Evolutionary conservation across 345 rosid genomes (phyloP).

Genomic region (Euphorbia lathyris): DNA sequence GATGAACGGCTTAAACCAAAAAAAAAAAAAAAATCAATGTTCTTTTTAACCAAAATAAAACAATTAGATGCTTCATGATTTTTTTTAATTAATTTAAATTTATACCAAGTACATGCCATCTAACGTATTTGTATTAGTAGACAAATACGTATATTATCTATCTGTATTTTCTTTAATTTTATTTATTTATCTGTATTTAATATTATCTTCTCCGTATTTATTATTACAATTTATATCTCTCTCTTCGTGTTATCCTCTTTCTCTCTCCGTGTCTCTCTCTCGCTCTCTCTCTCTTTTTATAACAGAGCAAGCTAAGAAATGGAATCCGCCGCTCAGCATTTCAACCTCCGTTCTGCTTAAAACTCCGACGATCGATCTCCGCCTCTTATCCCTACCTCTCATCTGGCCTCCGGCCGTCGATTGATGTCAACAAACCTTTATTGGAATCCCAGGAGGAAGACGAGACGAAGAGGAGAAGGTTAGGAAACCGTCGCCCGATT

Average conservation of each 20-base stretch:
- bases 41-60: no score
- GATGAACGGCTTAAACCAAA: no score
- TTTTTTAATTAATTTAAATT: no score
- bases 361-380: not conserved
- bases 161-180: no score
- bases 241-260: not conserved
- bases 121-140: not conserved
- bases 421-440: constrained; percentile 35
- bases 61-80: no score
- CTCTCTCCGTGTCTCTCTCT: not conserved
- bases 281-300: not conserved
- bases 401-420: not conserved
- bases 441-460: constrained; percentile 19
- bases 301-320: not conserved
- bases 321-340: not conserved
- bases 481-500: not conserved
- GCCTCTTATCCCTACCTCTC: not conserved
- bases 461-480: constrained; percentile 21
- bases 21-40: no score
- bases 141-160: not conserved
- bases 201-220: not conserved
- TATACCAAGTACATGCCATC: not conserved
- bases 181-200: not conserved
- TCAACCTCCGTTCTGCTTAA: constrained; percentile 1
- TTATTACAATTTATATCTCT: not conserved